Conservation (phyloP, 805 yeast species). For the Metschnikowia corniflorae region DNA sequence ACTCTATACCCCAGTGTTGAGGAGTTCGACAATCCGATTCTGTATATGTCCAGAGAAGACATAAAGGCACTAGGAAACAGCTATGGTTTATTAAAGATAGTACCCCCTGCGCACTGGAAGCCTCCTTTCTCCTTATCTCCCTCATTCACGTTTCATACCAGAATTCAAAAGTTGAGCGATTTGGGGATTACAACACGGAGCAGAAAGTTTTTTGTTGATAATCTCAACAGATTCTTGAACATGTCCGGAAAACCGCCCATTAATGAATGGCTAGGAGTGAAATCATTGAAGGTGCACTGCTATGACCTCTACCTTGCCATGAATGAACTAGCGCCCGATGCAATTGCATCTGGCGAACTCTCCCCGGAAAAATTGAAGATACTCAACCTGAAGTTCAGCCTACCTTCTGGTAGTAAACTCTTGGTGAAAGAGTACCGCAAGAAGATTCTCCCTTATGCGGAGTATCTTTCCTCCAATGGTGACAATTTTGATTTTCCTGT, state of each 20-base stretch:
- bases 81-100: constrained; percentile 51
- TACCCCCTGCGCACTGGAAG: constrained; percentile 51
- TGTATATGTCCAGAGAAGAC: constrained; percentile 42
- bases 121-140: constrained; percentile 56
- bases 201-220: constrained; percentile 58
- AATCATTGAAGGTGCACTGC: constrained; percentile 23
- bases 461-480: constrained; percentile 25
- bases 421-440: constrained; percentile 25
- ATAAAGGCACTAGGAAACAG: constrained; percentile 40
- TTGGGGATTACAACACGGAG: constrained; percentile 61
- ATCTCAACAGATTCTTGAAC: constrained; percentile 53
- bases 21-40: constrained; percentile 50
- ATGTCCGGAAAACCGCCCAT: constrained; percentile 37
- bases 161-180: constrained; percentile 66
- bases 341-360: constrained; percentile 13
- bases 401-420: constrained; percentile 15
- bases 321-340: constrained; percentile 17
- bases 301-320: constrained; percentile 39
- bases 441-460: constrained; percentile 30
- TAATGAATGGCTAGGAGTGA: constrained; percentile 20
- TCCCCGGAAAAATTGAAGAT: constrained; percentile 19
- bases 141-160: constrained; percentile 58
- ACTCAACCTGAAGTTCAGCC: constrained; percentile 24
- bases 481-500: constrained; percentile 32
- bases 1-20: constrained; percentile 41